Percentiles rank a stretch among this genome's conserved stretches.
phyloP scores from a whole-genome alignment of 2,329 filamentous ascomycete genomes.

The Neophaeococcomyces aloes region DNA sequence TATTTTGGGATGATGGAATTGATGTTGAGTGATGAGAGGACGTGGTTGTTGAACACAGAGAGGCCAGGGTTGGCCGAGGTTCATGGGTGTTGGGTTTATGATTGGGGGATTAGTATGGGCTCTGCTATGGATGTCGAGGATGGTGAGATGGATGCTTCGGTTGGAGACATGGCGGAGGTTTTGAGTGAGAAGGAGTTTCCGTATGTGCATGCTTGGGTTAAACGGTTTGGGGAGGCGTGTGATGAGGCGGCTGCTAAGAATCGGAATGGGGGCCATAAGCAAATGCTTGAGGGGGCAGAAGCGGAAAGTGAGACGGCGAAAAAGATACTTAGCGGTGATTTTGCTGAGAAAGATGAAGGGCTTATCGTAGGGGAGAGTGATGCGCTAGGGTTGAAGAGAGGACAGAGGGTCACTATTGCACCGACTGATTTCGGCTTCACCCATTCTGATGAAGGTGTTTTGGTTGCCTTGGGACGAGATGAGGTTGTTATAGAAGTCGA shows the following conservation, averaged over 20 bases:
- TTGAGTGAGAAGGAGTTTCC: too few species aligned
- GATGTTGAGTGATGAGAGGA: too few species aligned
- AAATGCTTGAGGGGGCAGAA: conserved; percentile 1
- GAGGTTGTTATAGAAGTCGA: conserved; percentile 6
- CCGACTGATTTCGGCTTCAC: conserved; percentile 7
- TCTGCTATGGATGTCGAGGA: too few species aligned
- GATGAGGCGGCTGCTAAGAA: not conserved
- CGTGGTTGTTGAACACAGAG: too few species aligned
- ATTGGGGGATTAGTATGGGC: too few species aligned
- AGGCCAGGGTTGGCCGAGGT: too few species aligned
- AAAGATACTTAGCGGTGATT: conserved; percentile 1
- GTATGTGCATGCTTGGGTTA: too few species aligned
- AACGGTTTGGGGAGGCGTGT: conserved; percentile 1
- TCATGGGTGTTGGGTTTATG: too few species aligned
- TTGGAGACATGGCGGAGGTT: too few species aligned
- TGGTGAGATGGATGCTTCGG: too few species aligned
- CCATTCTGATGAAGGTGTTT: conserved; percentile 1
- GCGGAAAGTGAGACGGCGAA: conserved; percentile 2
- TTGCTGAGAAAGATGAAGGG: not conserved
- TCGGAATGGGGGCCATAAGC: too few species aligned
- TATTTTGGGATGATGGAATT: too few species aligned
- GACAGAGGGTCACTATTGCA: conserved; percentile 1
- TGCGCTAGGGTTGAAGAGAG: conserved; percentile 1
- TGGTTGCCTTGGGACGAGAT: conserved; percentile 3
- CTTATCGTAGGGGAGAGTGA: conserved; percentile 2